Percentiles rank a stretch among this genome's conserved stretches.
These are phyloP conservation scores for Chaetomiaceae sp. DNA, from an alignment of 2,329 filamentous ascomycete genomes.

Conservation along the genomic window DNA sequence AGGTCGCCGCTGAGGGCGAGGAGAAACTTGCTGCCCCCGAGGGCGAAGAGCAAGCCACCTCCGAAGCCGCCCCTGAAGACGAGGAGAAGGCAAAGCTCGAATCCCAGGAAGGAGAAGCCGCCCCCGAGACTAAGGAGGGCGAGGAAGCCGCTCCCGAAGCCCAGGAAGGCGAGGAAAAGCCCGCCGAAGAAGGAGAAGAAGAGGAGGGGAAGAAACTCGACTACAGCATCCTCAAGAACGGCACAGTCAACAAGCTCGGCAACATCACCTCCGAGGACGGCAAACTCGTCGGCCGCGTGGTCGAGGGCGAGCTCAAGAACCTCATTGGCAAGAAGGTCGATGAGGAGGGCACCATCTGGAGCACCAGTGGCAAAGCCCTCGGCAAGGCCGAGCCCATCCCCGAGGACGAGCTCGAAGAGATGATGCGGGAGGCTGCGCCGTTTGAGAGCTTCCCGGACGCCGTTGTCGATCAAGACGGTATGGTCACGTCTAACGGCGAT, in stretches of 20 bases:
- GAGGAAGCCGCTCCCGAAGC: background rate
- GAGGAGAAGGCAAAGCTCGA: constrained; percentile 1
- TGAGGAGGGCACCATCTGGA: constrained; percentile 65
- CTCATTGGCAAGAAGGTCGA: constrained; percentile 61
- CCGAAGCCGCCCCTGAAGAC: background rate
- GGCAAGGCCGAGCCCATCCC: constrained; percentile 63
- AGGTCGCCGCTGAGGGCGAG: background rate
- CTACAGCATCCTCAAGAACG: constrained; percentile 35
- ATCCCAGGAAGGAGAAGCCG: background rate
- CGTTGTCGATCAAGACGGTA: constrained; percentile 47
- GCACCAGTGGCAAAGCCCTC: constrained; percentile 62
- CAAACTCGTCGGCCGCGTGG: constrained; percentile 54
- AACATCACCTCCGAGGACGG: constrained; percentile 49
- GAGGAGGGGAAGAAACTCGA: constrained; percentile 33
- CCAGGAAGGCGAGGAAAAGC: background rate
- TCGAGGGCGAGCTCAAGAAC: constrained; percentile 60
- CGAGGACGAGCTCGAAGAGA: constrained; percentile 45
- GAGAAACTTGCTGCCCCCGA: background rate
- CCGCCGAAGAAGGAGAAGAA: constrained; percentile 26
- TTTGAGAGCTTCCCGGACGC: constrained; percentile 56
- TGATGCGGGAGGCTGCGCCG: constrained; percentile 41
- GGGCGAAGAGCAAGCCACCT: background rate
- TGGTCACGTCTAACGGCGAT: constrained; percentile 43
- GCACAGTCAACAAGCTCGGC: constrained; percentile 55
- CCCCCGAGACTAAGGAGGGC: background rate